Percentiles rank a stretch among this genome's conserved stretches.
Evolutionary conservation across 2,329 filamentous ascomycete genomes (phyloP).

Genomic region (Escovopsis sp.): DNA sequence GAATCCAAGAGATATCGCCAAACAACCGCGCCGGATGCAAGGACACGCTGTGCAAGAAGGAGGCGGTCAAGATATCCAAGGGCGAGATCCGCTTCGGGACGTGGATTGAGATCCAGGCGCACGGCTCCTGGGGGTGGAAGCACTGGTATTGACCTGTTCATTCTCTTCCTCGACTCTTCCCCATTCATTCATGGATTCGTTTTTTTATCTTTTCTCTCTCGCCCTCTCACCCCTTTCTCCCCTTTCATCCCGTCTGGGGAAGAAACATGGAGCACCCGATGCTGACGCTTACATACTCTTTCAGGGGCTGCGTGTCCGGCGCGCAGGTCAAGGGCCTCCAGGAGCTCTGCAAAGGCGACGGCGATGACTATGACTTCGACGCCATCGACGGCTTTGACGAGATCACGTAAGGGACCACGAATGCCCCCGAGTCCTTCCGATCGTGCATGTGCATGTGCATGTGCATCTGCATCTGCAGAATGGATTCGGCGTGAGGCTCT

Average conservation of each 20-base stretch:
- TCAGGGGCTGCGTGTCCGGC: constrained; percentile 80
- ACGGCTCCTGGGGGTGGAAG: constrained; percentile 60
- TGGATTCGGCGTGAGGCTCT: constrained; percentile 4
- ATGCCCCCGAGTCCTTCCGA: no score
- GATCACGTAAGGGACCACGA: constrained; percentile 40
- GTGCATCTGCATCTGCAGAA: background rate
- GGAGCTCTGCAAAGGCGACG: constrained; percentile 32
- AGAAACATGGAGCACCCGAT: no score
- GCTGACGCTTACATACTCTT: background rate
- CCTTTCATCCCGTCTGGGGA: no score
- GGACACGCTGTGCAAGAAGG: constrained; percentile 58
- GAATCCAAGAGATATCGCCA: constrained; percentile 49
- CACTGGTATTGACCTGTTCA: constrained; percentile 60
- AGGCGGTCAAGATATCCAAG: constrained; percentile 57
- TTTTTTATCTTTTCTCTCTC: no score
- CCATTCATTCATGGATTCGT: no score
- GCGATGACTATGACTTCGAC: constrained; percentile 34
- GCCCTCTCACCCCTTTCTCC: no score
- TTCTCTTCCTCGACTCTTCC: constrained; percentile 2
- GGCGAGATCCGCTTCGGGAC: constrained; percentile 64
- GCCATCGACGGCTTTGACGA: constrained; percentile 73
- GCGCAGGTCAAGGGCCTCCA: constrained; percentile 53
- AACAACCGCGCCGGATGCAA: constrained; percentile 63
- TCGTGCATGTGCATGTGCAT: no score
- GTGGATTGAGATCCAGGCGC: constrained; percentile 49